These are phyloP conservation scores for Gelatoporia subvermispora DNA, from an alignment of 768 basidiomycete genomes.

Conservation along the genomic window DNA sequence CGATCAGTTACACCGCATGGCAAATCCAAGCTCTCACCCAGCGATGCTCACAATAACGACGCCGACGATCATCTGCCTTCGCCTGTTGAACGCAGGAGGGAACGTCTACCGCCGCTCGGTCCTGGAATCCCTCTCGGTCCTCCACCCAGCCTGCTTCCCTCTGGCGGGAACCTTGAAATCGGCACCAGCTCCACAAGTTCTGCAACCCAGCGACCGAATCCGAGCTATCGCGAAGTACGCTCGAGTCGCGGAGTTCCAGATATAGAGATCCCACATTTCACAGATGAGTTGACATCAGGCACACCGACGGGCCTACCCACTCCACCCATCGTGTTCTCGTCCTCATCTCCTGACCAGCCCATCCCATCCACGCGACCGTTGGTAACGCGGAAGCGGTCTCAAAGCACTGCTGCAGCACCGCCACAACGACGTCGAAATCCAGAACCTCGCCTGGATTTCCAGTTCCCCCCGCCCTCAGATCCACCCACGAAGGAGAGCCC, in stretches of 20 bases:
- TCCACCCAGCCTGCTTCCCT: conserved; percentile 1
- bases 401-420: conserved; percentile 33
- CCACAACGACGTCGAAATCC: conserved; percentile 12
- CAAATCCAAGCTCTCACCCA: conserved; percentile 28
- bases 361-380: conserved; percentile 21
- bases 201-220: conserved; percentile 1
- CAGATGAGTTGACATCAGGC: conserved; percentile 12
- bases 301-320: conserved; percentile 11
- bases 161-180: neutral
- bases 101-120: conserved; percentile 20
- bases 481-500: conserved; percentile 1
- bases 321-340: conserved; percentile 21
- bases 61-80: conserved; percentile 22
- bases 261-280: conserved; percentile 33
- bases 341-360: conserved; percentile 23
- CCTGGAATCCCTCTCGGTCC: conserved; percentile 19
- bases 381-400: conserved; percentile 37
- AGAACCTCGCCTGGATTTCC: conserved; percentile 28
- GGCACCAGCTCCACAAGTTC: neutral
- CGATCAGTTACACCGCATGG: conserved; percentile 27
- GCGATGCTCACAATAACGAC: conserved; percentile 13
- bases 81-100: conserved; percentile 8
- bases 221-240: conserved; percentile 26
- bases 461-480: conserved; percentile 28
- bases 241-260: conserved; percentile 30